Evolutionary conservation across 2,329 filamentous ascomycete genomes (phyloP).

Genomic region (Ophiocordyceps camponoti-rufipedis): DNA sequence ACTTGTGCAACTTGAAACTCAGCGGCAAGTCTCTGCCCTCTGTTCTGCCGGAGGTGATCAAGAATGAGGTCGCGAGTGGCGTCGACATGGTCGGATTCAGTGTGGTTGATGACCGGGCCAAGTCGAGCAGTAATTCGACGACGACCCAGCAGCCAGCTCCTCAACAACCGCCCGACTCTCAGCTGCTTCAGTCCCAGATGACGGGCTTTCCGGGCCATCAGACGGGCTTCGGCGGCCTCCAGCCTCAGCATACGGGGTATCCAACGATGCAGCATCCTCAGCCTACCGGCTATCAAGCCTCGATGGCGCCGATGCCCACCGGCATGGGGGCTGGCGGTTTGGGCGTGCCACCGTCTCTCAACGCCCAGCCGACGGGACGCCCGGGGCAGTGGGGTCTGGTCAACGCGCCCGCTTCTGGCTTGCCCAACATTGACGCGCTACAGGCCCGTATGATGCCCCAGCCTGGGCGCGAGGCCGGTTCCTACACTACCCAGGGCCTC

Average conservation of each 20-base stretch:
- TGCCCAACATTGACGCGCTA: slow-evolving; percentile 86
- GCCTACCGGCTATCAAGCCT: slow-evolving; percentile 64
- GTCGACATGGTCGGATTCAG: slow-evolving; percentile 98
- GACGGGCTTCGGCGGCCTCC: slow-evolving; percentile 38
- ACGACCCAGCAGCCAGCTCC: slow-evolving; percentile 40
- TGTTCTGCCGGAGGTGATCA: slow-evolving; percentile 63
- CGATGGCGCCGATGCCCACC: slow-evolving; percentile 67
- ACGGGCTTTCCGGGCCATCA: slow-evolving; percentile 46
- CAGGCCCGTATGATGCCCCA: slow-evolving; percentile 97
- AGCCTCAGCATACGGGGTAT: slow-evolving; percentile 54
- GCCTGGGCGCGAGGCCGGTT: slow-evolving; percentile 66
- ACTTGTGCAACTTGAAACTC: slow-evolving; percentile 85
- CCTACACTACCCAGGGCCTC: slow-evolving; percentile 70
- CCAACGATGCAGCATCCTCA: slow-evolving; percentile 50
- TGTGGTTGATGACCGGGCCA: slow-evolving; percentile 54
- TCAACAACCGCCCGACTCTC: slow-evolving; percentile 54
- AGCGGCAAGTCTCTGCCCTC: slow-evolving; percentile 69
- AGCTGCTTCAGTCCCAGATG: slow-evolving; percentile 46
- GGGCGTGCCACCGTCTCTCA: slow-evolving; percentile 49
- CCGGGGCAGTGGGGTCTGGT: slow-evolving; percentile 98
- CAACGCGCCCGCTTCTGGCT: slow-evolving; percentile 72
- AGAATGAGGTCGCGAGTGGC: slow-evolving; percentile 98
- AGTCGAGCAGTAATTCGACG: slow-evolving; percentile 36
- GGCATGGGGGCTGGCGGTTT: slow-evolving; percentile 26
- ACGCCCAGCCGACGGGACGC: slow-evolving; percentile 82